A percentile compares a stretch with the other conserved stretches of the same genome.
phyloP scores from a whole-genome alignment of 805 yeast genomes.

The Citeromyces nyonsensis region DNA sequence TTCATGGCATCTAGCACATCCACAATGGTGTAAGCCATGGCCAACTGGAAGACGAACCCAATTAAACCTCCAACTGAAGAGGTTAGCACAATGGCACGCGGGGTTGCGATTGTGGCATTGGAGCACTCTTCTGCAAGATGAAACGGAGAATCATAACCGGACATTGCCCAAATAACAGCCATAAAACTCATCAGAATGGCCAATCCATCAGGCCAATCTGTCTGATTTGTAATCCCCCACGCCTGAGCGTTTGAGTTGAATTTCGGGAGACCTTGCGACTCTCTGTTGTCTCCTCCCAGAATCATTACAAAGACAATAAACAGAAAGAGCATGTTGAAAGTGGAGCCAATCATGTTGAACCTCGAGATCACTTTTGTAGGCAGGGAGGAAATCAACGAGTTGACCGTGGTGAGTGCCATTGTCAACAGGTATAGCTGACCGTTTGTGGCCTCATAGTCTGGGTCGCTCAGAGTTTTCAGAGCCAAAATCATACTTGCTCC shows the following conservation, averaged over 20 bases:
- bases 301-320: constrained; percentile 36
- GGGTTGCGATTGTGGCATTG: constrained; percentile 48
- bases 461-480: constrained; percentile 23
- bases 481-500: constrained; percentile 44
- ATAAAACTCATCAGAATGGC: constrained; percentile 39
- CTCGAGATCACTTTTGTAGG: constrained; percentile 40
- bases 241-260: constrained; percentile 32
- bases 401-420: constrained; percentile 30
- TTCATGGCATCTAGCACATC: constrained; percentile 27
- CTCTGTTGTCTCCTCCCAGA: constrained; percentile 30
- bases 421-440: constrained; percentile 38
- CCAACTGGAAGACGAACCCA: constrained; percentile 42
- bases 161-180: constrained; percentile 60
- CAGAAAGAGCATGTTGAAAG: constrained; percentile 30
- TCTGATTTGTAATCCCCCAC: constrained; percentile 39
- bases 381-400: constrained; percentile 29
- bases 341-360: constrained; percentile 32
- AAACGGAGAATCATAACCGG: constrained; percentile 64
- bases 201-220: constrained; percentile 52
- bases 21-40: constrained; percentile 45
- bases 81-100: constrained; percentile 51
- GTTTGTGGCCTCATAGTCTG: constrained; percentile 21
- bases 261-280: constrained; percentile 20
- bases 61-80: constrained; percentile 35
- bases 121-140: constrained; percentile 62